Conservation (phyloP, 75 land plant genomes). For the Gnetum montanum region DNA sequence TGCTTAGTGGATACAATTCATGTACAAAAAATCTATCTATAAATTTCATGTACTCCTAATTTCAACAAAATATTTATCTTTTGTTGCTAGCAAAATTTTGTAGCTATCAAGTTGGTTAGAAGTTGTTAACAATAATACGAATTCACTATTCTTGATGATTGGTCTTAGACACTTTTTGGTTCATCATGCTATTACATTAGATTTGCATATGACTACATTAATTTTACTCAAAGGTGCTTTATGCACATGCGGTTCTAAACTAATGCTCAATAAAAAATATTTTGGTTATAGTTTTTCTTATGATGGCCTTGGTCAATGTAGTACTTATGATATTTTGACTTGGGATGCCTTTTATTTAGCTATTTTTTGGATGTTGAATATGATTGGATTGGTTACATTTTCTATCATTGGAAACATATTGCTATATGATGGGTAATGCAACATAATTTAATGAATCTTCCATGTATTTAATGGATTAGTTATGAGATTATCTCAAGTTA, state of each 20-base stretch:
- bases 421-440: too few species aligned
- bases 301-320: too few species aligned
- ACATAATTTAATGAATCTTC: not conserved
- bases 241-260: not conserved
- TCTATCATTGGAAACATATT: too few species aligned
- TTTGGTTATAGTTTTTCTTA: too few species aligned
- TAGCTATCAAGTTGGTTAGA: not conserved
- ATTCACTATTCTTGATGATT: not conserved
- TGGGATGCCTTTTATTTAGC: too few species aligned
- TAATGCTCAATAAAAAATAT: not conserved
- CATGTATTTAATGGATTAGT: not conserved
- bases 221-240: not conserved
- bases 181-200: not conserved
- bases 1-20: not conserved
- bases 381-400: too few species aligned
- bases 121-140: too few species aligned
- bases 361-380: too few species aligned
- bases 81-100: not conserved
- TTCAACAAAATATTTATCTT: not conserved
- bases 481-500: not conserved
- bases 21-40: not conserved
- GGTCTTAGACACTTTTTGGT: not conserved
- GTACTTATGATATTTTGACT: too few species aligned
- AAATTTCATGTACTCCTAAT: not conserved
- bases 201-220: not conserved